These are phyloP conservation scores for Pseudofabraea citricarpa DNA, from an alignment of 2,329 filamentous ascomycete genomes.

Conservation along the genomic window DNA sequence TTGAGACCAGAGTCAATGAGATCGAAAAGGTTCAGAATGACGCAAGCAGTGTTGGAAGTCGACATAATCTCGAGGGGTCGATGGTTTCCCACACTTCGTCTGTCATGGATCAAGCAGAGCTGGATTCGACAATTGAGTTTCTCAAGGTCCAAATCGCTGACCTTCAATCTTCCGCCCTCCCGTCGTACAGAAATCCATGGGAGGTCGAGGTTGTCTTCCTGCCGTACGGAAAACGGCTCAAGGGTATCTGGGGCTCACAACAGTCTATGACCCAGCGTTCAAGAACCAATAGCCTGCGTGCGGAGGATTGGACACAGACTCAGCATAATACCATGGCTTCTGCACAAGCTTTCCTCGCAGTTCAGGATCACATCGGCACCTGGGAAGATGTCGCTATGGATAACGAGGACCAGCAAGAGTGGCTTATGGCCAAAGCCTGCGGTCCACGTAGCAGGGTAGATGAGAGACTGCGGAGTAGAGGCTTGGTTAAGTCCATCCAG, in stretches of 20 bases:
- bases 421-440: constrained; percentile 63
- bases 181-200: constrained; percentile 63
- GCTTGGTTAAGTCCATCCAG: constrained; percentile 60
- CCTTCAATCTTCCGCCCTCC: constrained; percentile 34
- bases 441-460: constrained; percentile 58
- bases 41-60: constrained; percentile 18
- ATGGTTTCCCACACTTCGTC: constrained; percentile 31
- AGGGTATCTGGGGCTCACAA: constrained; percentile 47
- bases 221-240: constrained; percentile 57
- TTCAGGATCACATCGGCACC: constrained; percentile 16
- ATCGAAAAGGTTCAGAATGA: constrained; percentile 45
- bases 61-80: constrained; percentile 20
- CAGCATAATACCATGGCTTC: constrained; percentile 21
- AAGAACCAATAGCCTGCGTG: constrained; percentile 31
- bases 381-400: constrained; percentile 21
- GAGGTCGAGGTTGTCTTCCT: constrained; percentile 72
- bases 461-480: constrained; percentile 68
- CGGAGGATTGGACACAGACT: constrained; percentile 42
- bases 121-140: constrained; percentile 36
- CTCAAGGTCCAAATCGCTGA: constrained; percentile 36
- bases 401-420: constrained; percentile 13
- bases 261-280: constrained; percentile 29
- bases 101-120: constrained; percentile 31
- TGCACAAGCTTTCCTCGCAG: constrained; percentile 20
- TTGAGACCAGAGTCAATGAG: constrained; percentile 60